Evolutionary conservation across 164 flowering plant genomes (phyloP), one percentile per base, ranked within the genome.

Genomic region (Akebia trifoliata): DNA sequence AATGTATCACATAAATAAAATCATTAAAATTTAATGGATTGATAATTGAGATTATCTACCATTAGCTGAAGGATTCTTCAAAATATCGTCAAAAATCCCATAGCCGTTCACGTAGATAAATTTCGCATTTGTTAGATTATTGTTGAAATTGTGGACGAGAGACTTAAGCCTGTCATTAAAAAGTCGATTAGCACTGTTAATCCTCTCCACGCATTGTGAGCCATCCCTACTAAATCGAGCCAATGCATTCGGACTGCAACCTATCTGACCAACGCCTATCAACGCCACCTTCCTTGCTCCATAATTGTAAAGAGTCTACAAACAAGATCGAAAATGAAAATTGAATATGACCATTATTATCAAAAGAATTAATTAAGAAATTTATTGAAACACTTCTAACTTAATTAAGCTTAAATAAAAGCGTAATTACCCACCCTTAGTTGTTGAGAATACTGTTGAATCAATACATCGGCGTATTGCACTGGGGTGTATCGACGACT

Each of bases 201-300:
- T n/a, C n/a, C n/a, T n/a, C n/a, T n/a, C n/a, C n/a, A n/a, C n/a
- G n/a, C n/a, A n/a, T n/a, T n/a, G n/a, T n/a, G n/a, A n/a, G n/a
- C n/a, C n/a, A n/a, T n/a, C n/a, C n/a, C n/a, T n/a, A n/a, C n/a
- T n/a, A n/a, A n/a, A n/a, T n/a, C n/a, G n/a, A n/a, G n/a, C n/a
- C n/a, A n/a, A n/a, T n/a, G n/a, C n/a, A 37, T 63, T 76, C 6
- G 95, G 97, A 60, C 78, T 77, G 71, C 93, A 87, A 0, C 95
- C 95, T 3, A 87, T 60, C 26, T 60, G 77, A 0, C 89, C 93
- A 1, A 90, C 56, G 30, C 89, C 93, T 8, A 81, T 69, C 71
- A 90, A 32, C 2, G 61, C 95, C 35, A 90, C 65, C 65, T 85
- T 90, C 73, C 93, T 81, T 20, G 91, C 95, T 14, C 97, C 95